A percentile compares a stretch with the other conserved stretches of the same genome.
Conservation (phyloP, 1,139 yeast genomes). For the Diutina mesorugosa region DNA sequence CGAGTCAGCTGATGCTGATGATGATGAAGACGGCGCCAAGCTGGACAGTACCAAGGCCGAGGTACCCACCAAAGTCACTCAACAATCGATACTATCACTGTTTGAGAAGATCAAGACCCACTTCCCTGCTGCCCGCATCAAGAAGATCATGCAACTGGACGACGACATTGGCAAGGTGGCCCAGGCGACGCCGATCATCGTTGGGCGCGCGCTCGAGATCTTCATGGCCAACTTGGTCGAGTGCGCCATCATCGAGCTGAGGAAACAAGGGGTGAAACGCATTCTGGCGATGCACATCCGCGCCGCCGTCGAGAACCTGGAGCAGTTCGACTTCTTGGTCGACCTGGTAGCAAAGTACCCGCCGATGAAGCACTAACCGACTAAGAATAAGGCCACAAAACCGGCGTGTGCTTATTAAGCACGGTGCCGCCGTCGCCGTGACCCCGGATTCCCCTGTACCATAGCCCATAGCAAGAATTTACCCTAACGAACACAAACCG, state of each 20-base stretch:
- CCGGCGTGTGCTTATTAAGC: too few relatives aligned
- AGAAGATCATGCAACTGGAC: slow-evolving; percentile 94
- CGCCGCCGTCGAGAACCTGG: slow-evolving; percentile 73
- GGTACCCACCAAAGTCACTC: slow-evolving; percentile 5
- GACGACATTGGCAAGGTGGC: slow-evolving; percentile 98
- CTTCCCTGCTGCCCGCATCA: slow-evolving; percentile 94
- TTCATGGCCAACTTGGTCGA: slow-evolving; percentile 86
- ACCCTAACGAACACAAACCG: too few relatives aligned
- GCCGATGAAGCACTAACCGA: slow-evolving; percentile 17
- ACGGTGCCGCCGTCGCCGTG: too few relatives aligned
- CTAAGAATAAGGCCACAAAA: too few relatives aligned
- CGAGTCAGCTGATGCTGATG: background rate
- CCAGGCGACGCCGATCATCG: slow-evolving; percentile 94
- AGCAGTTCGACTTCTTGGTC: slow-evolving; percentile 82
- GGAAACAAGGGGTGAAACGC: slow-evolving; percentile 62
- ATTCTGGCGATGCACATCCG: slow-evolving; percentile 77
- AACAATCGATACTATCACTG: slow-evolving; percentile 6
- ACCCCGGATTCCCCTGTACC: too few relatives aligned
- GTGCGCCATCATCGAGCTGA: slow-evolving; percentile 71
- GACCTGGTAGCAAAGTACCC: slow-evolving; percentile 58
- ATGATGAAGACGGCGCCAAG: background rate
- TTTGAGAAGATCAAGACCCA: slow-evolving; percentile 69
- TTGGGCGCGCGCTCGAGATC: slow-evolving; percentile 86
- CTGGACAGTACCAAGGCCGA: background rate
- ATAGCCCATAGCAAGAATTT: too few relatives aligned